Evolutionary conservation across 768 basidiomycete genomes (phyloP).

Genomic region (Collybia sp.): DNA sequence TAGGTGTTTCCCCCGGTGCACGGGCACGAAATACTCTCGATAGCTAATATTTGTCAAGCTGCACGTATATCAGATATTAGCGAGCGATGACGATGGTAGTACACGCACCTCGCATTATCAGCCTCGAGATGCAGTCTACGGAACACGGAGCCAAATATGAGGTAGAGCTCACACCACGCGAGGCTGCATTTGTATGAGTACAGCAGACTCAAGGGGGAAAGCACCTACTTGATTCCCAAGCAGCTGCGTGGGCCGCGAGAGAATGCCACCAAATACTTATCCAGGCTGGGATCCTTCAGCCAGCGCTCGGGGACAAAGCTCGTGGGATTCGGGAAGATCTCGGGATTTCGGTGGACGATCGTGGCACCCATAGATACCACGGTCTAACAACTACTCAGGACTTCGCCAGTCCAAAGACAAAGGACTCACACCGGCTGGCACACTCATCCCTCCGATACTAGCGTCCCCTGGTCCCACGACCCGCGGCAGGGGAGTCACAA

Average conservation of each 20-base stretch:
- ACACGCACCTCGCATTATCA: constrained; percentile 25
- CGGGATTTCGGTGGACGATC: constrained; percentile 32
- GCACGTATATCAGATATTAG: constrained; percentile 2
- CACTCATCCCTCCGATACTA: constrained; percentile 24
- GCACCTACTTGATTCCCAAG: constrained; percentile 36
- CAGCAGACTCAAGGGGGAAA: not conserved
- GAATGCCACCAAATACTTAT: constrained; percentile 36
- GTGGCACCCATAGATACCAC: constrained; percentile 34
- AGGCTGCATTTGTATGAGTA: constrained; percentile 19
- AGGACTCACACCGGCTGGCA: constrained; percentile 33
- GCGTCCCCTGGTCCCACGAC: constrained; percentile 28
- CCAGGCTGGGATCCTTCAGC: constrained; percentile 21
- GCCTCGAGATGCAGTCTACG: constrained; percentile 28
- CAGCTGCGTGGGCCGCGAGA: constrained; percentile 42
- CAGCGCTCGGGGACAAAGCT: constrained; percentile 38
- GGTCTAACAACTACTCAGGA: constrained; percentile 22
- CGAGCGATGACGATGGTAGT: not conserved
- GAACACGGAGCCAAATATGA: constrained; percentile 33
- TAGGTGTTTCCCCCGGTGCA: constrained; percentile 27
- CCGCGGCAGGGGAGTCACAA: constrained; percentile 32
- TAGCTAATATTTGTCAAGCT: constrained; percentile 27
- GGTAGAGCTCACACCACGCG: constrained; percentile 39
- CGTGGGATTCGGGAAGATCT: constrained; percentile 35
- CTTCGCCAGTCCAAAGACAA: not conserved
- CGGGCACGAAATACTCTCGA: constrained; percentile 30